Base-by-base conservation (phyloP, 305 asterid genomes). In the Fraxinus nigra region DNA sequence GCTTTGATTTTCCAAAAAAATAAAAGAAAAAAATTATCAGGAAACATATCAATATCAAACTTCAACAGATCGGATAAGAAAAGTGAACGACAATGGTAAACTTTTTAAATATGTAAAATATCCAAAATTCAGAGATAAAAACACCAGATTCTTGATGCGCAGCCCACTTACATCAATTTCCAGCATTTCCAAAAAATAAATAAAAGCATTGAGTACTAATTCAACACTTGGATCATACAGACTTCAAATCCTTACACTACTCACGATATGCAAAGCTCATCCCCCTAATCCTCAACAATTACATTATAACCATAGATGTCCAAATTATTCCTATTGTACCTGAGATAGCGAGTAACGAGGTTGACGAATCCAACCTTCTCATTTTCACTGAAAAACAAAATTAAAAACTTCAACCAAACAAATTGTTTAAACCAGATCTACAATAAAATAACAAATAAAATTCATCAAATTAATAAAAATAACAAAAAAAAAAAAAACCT, bases 321-420 rank as follows among this genome's bases (percentile, higher is more conserved):
- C 51, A 78, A 63, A 72, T 48, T 5, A 43, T n/a, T 43, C 20
- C 24, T 56, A 32, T 11, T 70, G 82, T 80, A 95, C 98, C 98
- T 94, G 82, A 95, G 97, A 79, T 92, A 94, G 89, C 99, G 98
- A 72, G 91, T 14, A 70, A 95, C 96, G 82, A 94, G 94, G 86
- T 86, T 90, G 92, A 95, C 88, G 87, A 93, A 95, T 92, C 99
- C 99, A 87, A 94, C 75, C 87, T 94, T 95, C 92, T 95, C 98
- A 69, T 94, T 93, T 10, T 89, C 98, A 87, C 99, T 95, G 89
- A 84, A 85, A 67, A 82, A 82, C 37, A 32, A 30, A 72, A 77
- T 20, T 1, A 14, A 3, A 54, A 75, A 56, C 7, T 20, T 14
- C 22, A 75, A 14, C 34, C 74, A 76, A 3, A 22, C 43, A 22